Evolutionary conservation across 768 basidiomycete genomes (phyloP).

Genomic region (Nidularia pulvinata): DNA sequence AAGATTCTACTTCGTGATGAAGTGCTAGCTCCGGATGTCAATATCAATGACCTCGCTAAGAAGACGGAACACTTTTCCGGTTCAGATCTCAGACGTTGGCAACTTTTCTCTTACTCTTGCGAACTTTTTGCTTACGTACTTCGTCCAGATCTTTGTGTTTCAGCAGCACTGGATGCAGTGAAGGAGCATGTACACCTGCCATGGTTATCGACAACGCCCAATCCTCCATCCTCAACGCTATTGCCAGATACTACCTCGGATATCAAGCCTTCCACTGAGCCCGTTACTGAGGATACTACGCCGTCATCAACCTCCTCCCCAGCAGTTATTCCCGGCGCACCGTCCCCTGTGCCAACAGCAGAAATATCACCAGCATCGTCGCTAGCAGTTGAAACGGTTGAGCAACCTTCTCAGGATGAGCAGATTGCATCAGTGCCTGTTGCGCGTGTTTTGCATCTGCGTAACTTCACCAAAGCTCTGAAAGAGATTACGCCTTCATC

Average conservation of each 20-base stretch:
- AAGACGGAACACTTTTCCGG: conserved; percentile 90
- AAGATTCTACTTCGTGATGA: conserved; percentile 89
- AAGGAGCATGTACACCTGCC: conserved; percentile 85
- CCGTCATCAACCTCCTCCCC: neutral
- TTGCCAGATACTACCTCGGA: neutral
- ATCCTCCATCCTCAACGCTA: neutral
- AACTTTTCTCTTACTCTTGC: neutral
- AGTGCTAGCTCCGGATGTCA: conserved; percentile 60
- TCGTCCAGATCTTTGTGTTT: conserved; percentile 84
- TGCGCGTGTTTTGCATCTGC: conserved; percentile 42
- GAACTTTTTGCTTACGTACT: conserved; percentile 3
- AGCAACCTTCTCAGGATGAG: neutral
- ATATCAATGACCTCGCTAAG: conserved; percentile 57
- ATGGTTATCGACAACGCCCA: conserved; percentile 43
- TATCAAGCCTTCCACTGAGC: no score
- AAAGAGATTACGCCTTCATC: conserved; percentile 90
- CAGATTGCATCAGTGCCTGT: neutral
- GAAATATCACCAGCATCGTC: conserved; percentile 1
- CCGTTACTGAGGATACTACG: neutral
- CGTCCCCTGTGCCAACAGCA: neutral
- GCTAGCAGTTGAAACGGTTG: neutral
- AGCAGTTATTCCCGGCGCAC: neutral
- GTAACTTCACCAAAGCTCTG: conserved; percentile 83
- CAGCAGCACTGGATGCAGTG: conserved; percentile 88
- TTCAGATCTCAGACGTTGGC: conserved; percentile 91